phyloP scores from a whole-genome alignment of 805 yeast genomes.

The Schizosaccharomyces pombe region ASM294v3 CU329670.1:2963501-2964000 shows the following conservation, averaged over 20 bases:
- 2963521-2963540: background rate
- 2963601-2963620: constrained; percentile 18
- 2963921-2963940: constrained; percentile 41
- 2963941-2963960: constrained; percentile 31
- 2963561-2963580: background rate
- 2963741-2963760: background rate
- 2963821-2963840: constrained; percentile 44
- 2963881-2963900: constrained; percentile 52
- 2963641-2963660: constrained; percentile 18
- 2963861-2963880: constrained; percentile 45
- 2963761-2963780: constrained; percentile 27
- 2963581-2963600: background rate
- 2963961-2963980: constrained; percentile 45
- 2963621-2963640: constrained; percentile 34
- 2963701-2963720: background rate
- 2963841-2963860: constrained; percentile 40
- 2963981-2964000: constrained; percentile 66
- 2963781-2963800: constrained; percentile 34
- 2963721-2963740: constrained; percentile 1
- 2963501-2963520: constrained; percentile 11
- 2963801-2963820: constrained; percentile 32
- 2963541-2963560: constrained; percentile 5
- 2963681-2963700: background rate
- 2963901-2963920: constrained; percentile 39
- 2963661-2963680: constrained; percentile 16